Evolutionary conservation across 208 protist genomes (phyloP).

Genomic region (Plasmodiophora brassicae): DNA sequence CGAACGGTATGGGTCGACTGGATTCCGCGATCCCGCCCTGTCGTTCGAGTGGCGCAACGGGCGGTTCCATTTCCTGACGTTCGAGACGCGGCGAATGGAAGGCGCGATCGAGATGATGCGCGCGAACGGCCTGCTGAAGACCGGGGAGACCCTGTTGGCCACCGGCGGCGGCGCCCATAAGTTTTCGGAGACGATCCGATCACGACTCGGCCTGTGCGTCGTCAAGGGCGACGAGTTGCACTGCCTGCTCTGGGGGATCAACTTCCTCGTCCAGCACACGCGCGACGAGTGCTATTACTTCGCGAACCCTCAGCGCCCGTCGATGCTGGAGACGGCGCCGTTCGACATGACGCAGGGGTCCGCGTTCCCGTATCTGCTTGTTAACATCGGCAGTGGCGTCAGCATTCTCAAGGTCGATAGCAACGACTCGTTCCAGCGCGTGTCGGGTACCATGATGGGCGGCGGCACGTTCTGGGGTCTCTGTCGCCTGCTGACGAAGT

Average conservation of each 20-base stretch:
- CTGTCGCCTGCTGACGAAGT: constrained; percentile 36
- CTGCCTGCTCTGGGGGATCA: constrained; percentile 40
- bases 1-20: not conserved
- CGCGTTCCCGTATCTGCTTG: constrained; percentile 43
- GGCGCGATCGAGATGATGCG: constrained; percentile 28
- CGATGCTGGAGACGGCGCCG: not conserved
- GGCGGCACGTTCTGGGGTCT: constrained; percentile 53
- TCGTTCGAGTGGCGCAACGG: not conserved
- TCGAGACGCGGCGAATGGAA: constrained; percentile 40
- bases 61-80: constrained; percentile 39
- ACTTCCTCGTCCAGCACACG: constrained; percentile 44
- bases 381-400: constrained; percentile 52
- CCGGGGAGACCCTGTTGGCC: constrained; percentile 19
- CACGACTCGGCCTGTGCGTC: not conserved
- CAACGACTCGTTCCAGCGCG: constrained; percentile 23
- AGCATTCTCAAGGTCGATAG: constrained; percentile 43
- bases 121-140: not conserved
- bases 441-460: constrained; percentile 47
- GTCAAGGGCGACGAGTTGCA: constrained; percentile 47
- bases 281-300: constrained; percentile 29
- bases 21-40: constrained; percentile 27
- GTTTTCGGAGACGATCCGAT: not conserved
- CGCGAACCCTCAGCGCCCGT: not conserved
- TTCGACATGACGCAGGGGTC: not conserved
- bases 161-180: constrained; percentile 49